phyloP scores from a whole-genome alignment of 176 grass and related monocot genomes.

The Avena sativa region DNA sequence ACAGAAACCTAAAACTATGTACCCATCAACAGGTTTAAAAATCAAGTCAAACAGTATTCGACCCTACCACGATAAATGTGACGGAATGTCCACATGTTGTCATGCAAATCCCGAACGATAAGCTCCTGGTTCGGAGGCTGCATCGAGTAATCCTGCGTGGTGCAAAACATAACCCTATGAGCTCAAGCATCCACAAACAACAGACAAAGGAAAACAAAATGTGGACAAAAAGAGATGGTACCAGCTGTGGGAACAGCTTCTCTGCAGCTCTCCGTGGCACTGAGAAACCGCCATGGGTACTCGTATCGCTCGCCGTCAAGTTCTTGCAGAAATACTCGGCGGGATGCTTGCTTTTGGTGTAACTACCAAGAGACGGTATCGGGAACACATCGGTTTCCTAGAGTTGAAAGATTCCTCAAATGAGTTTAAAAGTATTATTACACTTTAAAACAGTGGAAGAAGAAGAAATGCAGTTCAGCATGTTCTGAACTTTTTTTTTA shows the following conservation, averaged over 20 bases:
- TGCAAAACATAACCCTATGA: constrained; percentile 40
- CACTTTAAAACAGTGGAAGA: neutral
- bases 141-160: constrained; percentile 84
- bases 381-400: constrained; percentile 95
- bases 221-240: constrained; percentile 22
- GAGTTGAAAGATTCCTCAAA: constrained; percentile 19
- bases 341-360: constrained; percentile 85
- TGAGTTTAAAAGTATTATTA: neutral
- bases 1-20: neutral
- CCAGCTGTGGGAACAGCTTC: constrained; percentile 96
- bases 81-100: constrained; percentile 97
- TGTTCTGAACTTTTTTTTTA: neutral
- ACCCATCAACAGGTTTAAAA: constrained; percentile 20
- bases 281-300: constrained; percentile 98
- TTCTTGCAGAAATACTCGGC: constrained; percentile 98
- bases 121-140: constrained; percentile 97
- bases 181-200: neutral
- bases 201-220: constrained; percentile 4
- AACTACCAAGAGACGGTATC: constrained; percentile 72
- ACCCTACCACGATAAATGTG: constrained; percentile 99
- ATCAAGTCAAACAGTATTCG: constrained; percentile 36
- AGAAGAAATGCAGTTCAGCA: neutral
- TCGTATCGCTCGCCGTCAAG: constrained; percentile 91
- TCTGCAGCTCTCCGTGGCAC: constrained; percentile 91
- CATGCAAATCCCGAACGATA: constrained; percentile 91